These are phyloP conservation scores for Fusarium stilboides DNA, from an alignment of 2,329 filamentous ascomycete species.

Conservation along the genomic window DNA sequence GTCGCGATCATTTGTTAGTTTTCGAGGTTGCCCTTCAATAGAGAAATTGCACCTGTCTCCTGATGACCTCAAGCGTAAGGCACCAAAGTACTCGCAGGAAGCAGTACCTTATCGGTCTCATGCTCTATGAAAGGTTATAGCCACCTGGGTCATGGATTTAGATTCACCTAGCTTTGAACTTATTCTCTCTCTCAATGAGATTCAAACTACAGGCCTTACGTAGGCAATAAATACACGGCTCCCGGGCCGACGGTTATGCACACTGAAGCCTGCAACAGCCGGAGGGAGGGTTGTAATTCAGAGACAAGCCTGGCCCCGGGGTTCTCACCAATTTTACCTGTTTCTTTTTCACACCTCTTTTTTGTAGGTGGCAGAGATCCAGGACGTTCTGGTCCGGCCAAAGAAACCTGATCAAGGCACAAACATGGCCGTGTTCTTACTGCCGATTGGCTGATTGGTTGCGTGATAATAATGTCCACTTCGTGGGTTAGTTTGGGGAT, in stretches of 20 bases:
- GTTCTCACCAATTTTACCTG: neutral
- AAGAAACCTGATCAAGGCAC: constrained; percentile 35
- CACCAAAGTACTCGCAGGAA: too few species aligned
- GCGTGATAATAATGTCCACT: constrained; percentile 37
- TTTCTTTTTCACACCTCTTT: constrained; percentile 14
- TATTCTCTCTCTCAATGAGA: neutral
- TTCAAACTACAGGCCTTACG: neutral
- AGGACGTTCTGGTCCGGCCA: constrained; percentile 45
- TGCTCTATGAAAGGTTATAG: too few species aligned
- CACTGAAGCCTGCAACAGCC: neutral
- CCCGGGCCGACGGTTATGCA: constrained; percentile 34
- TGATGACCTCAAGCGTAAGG: too few species aligned
- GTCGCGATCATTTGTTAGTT: neutral
- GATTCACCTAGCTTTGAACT: neutral
- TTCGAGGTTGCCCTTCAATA: neutral
- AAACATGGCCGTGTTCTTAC: constrained; percentile 41
- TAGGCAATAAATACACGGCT: constrained; percentile 8
- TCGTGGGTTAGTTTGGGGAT: constrained; percentile 21
- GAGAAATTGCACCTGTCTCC: neutral
- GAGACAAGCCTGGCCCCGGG: constrained; percentile 4
- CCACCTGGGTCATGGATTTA: neutral
- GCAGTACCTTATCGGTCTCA: too few species aligned
- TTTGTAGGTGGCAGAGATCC: constrained; percentile 12
- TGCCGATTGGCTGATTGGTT: constrained; percentile 35
- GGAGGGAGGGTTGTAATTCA: constrained; percentile 21